Conservation (phyloP, 352 stramenopile species). For the Peronospora belbahrii region DNA sequence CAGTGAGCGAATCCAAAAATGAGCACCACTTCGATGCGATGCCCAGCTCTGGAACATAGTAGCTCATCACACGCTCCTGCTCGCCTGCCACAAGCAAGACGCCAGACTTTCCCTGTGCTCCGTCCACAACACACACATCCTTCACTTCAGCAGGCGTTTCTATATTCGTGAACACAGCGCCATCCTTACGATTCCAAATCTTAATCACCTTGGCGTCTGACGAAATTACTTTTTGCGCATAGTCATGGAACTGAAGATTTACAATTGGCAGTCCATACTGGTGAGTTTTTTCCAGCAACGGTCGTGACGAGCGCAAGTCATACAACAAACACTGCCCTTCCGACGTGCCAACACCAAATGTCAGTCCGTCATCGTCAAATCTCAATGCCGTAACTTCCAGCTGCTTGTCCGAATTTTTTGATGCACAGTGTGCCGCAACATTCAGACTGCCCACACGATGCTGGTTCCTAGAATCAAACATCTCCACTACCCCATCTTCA, state of each 20-base stretch:
- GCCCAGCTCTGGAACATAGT: conserved; percentile 96
- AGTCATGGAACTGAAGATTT: conserved; percentile 90
- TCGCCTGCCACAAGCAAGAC: conserved; percentile 95
- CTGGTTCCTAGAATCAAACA: conserved; percentile 91
- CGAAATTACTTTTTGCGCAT: conserved; percentile 87
- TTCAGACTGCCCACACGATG: conserved; percentile 64
- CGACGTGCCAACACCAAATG: conserved; percentile 91
- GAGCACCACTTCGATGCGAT: conserved; percentile 97
- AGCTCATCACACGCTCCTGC: conserved; percentile 95
- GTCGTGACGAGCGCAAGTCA: conserved; percentile 92
- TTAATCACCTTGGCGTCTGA: conserved; percentile 97
- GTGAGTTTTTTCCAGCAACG: conserved; percentile 94
- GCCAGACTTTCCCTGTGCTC: conserved; percentile 87
- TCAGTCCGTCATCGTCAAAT: conserved; percentile 92
- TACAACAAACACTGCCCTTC: conserved; percentile 92
- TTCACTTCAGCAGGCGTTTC: conserved; percentile 94
- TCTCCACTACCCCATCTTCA: conserved; percentile 92
- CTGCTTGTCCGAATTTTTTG: conserved; percentile 21
- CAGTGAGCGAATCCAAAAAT: conserved; percentile 98
- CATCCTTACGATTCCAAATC: conserved; percentile 91
- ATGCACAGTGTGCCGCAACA: conserved; percentile 27
- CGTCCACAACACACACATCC: conserved; percentile 92
- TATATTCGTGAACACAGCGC: conserved; percentile 93
- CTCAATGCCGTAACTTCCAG: conserved; percentile 90
- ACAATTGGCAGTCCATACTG: conserved; percentile 96